Evolutionary conservation across 2,329 filamentous ascomycete species (phyloP).

Genomic region (Neofusicoccum umdonicola): DNA sequence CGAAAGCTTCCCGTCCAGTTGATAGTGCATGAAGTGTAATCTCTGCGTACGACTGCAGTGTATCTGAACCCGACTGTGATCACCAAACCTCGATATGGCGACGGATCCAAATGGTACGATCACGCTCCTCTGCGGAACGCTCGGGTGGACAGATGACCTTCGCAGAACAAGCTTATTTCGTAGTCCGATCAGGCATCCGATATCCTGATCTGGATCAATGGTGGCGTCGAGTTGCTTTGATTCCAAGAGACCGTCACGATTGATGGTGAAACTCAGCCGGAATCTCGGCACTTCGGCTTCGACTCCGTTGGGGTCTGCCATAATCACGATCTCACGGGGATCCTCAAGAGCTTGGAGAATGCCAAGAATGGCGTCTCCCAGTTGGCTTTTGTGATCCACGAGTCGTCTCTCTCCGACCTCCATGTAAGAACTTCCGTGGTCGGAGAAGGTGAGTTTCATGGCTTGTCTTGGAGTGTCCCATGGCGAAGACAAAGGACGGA

Average conservation of each 20-base stretch:
- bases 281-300: conserved; percentile 47
- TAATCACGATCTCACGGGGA: background rate
- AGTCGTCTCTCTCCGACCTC: conserved; percentile 17
- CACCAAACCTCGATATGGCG: background rate
- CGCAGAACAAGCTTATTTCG: conserved; percentile 50
- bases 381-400: background rate
- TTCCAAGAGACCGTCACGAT: conserved; percentile 19
- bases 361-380: background rate
- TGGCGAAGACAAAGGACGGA: conserved; percentile 27
- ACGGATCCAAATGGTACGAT: conserved; percentile 11
- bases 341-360: background rate
- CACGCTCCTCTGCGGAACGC: background rate
- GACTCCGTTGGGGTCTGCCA: background rate
- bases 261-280: conserved; percentile 48
- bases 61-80: background rate
- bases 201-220: conserved; percentile 30
- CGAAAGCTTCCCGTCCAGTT: background rate
- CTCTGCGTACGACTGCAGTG: background rate
- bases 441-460: background rate
- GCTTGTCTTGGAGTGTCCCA: conserved; percentile 22
- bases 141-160: background rate
- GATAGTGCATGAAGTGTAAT: background rate
- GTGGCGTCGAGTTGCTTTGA: conserved; percentile 52
- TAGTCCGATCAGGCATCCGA: conserved; percentile 39
- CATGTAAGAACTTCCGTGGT: background rate